Base-by-base conservation (phyloP, 192 early-diverging fungal genomes). In the Haplosporangium gracile region DNA sequence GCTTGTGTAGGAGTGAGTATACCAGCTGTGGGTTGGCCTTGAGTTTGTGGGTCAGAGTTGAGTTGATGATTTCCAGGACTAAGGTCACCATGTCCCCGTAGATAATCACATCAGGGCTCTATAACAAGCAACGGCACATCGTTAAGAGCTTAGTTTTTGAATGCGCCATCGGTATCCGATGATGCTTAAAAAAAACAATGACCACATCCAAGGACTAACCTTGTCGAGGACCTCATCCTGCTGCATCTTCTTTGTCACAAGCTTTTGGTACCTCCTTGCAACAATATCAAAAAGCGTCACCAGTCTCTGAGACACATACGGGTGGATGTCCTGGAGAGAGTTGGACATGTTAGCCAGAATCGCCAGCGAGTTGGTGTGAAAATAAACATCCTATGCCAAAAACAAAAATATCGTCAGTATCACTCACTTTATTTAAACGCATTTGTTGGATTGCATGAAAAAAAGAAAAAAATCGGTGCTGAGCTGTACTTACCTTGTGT, bases 11-110 rank as follows among this genome's bases (percentile, higher is more conserved):
- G 3, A 96, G 80, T 0, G 94, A 91, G 82, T 96, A 95, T 1
- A 95, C 88, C 26, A 96, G 88, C 74, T 95, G 92, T 16, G 91
- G 89, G 69, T 96, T 96, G 38, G 91, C 84, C 60, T 93, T 91
- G 15, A 96, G 79, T 10, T 90, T 89, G 75, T 92, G 90, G 4
- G 90, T 88, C 55, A 96, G 63, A 1, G 93, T 88, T 11, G 94
- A 90, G 84, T 96, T 95, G 71, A 95, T 92, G 72, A 95, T 92
- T 82, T 96, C 95, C 29, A 96, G 89, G 4, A 96, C 85, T 2
- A 95, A 78, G 11, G 89, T 82, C 32, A 95, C 86, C 68, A 96
- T 86, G 72, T 96, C 95, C 18, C 89, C 87, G 76, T 95, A 96
- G 20, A 96, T 91, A 18, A 80, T 69, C 10, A 92, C 72, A 74